A percentile compares a stretch with the other conserved stretches of the same genome.
These are phyloP conservation scores for Umbellularia californica DNA, from an alignment of 164 flowering plant species.

Conservation along the genomic window DNA sequence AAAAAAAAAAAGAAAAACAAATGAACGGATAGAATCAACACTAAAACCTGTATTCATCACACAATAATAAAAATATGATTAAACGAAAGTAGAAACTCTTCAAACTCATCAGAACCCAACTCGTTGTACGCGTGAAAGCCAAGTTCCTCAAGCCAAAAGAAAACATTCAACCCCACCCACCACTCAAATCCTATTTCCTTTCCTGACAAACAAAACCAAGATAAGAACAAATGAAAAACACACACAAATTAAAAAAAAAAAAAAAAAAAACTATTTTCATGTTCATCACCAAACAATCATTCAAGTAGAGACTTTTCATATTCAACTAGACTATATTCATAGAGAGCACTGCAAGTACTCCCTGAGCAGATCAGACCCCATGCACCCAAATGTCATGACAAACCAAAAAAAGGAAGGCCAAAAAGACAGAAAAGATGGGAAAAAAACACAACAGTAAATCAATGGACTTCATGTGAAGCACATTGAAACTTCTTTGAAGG, in stretches of 20 bases:
- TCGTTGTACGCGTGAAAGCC: background rate
- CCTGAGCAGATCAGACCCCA: background rate
- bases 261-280: background rate
- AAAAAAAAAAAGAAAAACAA: too few species aligned
- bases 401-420: background rate
- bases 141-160: background rate
- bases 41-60: too few species aligned
- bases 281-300: background rate
- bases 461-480: background rate
- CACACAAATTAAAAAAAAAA: too few species aligned
- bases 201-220: background rate
- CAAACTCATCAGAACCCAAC: background rate
- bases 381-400: background rate
- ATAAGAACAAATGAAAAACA: background rate
- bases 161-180: too few species aligned
- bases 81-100: background rate
- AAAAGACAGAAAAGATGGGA: too few species aligned
- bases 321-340: background rate
- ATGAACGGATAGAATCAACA: too few species aligned
- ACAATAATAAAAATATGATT: too few species aligned
- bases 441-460: background rate
- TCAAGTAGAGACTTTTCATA: background rate
- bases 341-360: background rate
- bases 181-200: background rate
- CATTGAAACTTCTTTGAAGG: background rate